These are phyloP conservation scores for Sporothrix variecibatus DNA, from an alignment of 2,329 filamentous ascomycete genomes.

Conservation along the genomic window DNA sequence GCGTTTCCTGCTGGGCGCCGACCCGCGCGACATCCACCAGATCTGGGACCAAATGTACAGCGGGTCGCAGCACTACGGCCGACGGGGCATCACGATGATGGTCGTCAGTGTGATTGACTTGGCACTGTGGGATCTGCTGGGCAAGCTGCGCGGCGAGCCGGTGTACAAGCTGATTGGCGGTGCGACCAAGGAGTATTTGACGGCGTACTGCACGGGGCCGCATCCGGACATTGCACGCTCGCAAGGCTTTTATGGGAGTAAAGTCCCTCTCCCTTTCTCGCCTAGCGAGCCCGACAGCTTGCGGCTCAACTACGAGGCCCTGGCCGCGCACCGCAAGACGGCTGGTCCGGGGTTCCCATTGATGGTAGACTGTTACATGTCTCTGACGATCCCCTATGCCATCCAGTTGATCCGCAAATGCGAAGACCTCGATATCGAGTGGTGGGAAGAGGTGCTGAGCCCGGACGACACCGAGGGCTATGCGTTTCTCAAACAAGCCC, in stretches of 20 bases:
- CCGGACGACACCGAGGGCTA: conserved; percentile 94
- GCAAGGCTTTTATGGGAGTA: conserved; percentile 89
- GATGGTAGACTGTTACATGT: conserved; percentile 98
- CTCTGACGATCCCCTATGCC: conserved; percentile 85
- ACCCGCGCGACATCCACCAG: conserved; percentile 87
- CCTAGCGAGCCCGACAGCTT: conserved; percentile 81
- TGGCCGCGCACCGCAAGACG: conserved; percentile 78
- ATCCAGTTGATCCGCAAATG: conserved; percentile 86
- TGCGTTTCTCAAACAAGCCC: conserved; percentile 82
- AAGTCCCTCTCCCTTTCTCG: conserved; percentile 89
- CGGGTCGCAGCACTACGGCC: conserved; percentile 92
- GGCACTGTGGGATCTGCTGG: conserved; percentile 87
- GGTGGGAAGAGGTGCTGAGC: conserved; percentile 94
- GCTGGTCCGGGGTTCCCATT: conserved; percentile 89
- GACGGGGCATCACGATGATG: conserved; percentile 85
- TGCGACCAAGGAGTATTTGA: conserved; percentile 76
- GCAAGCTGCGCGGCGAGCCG: conserved; percentile 87
- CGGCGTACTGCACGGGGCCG: conserved; percentile 95
- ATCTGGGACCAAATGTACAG: conserved; percentile 97
- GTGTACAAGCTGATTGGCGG: conserved; percentile 95
- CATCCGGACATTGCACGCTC: conserved; percentile 75
- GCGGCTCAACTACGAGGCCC: conserved; percentile 85
- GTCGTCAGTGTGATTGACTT: conserved; percentile 94
- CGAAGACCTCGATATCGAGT: conserved; percentile 84
- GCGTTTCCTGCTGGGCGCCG: conserved; percentile 83